These are phyloP conservation scores for Geotrichum bryndzae DNA, from an alignment of 1,139 yeast genomes.

Conservation along the genomic window DNA sequence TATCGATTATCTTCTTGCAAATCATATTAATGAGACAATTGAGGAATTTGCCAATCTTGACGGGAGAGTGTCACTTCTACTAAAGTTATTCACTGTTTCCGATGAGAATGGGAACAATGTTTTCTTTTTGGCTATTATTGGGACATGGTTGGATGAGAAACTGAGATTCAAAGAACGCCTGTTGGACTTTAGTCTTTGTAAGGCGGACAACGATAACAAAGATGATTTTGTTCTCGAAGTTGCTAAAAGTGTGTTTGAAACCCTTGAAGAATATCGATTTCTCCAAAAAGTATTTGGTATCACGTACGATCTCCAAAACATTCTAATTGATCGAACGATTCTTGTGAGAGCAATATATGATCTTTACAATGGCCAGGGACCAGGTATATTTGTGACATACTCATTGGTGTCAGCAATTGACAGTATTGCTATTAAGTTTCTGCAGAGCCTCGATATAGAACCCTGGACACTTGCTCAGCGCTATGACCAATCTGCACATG, in stretches of 20 bases:
- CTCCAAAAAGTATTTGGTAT: background rate
- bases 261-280: background rate
- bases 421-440: conserved; percentile 3
- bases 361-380: background rate
- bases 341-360: background rate
- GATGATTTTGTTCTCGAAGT: background rate
- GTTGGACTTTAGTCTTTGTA: background rate
- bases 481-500: background rate
- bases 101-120: background rate
- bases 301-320: background rate
- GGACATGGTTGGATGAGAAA: conserved; percentile 3
- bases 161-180: background rate
- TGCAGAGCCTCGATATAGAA: background rate
- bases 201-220: background rate
- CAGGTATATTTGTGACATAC: background rate
- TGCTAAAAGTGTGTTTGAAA: background rate
- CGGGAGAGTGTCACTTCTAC: background rate
- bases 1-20: background rate
- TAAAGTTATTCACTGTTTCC: background rate
- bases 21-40: background rate
- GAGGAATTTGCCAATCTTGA: background rate
- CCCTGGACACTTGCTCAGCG: conserved; percentile 2
- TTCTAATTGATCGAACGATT: background rate
- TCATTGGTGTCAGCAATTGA: conserved; percentile 1
- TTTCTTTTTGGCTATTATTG: conserved; percentile 1